Base-by-base conservation (phyloP, 257 asterid species). In the Prunella vulgaris region DNA sequence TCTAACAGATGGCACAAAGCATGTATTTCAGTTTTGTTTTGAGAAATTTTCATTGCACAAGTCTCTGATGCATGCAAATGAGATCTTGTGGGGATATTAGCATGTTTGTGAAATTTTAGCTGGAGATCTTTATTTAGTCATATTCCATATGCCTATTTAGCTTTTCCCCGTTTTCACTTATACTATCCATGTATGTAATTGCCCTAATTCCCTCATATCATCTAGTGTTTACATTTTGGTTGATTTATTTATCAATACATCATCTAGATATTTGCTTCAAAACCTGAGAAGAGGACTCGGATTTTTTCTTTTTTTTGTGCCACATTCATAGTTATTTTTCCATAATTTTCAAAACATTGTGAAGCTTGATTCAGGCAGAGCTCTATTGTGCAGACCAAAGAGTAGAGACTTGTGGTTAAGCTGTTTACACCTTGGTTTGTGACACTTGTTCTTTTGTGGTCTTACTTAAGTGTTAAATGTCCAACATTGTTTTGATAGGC, bases 1-100 rank as follows among this genome's bases (percentile, higher is more conserved):
- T 76, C 96, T 94, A 51, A 84, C 96, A 0, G 97, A 90, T 80
- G 99, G 99, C 63, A 86, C 96, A 49, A 87, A 93, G 79, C 96
- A 94, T 93, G 99, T 91, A 59, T 68, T 37, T 72, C 9, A 52
- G 5, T 30, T 62, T 54, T 40, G n/a, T 46, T 27, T 60, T 63
- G 48, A 53, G 68, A 58, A 68, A 65, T 28, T n/a, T 13, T 38
- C 64, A 74, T 40, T 62, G 68, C 28, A 59, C 48, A 15, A 22
- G n/a, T 24, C 35, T 15, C 8, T 33, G 14, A 10, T 51, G 44
- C 9, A 18, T 60, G 67, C 24, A 48, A 42, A 52, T 72, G 38
- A 46, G 24, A 38, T 52, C 40, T 25, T 59, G n/a, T n/a, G 15
- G 33, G 60, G 27, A 3, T 30, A 52, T 21, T 14, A 10, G 37